Conservation (phyloP, 2,329 filamentous ascomycete species). For the Aspergillus melleus region DNA sequence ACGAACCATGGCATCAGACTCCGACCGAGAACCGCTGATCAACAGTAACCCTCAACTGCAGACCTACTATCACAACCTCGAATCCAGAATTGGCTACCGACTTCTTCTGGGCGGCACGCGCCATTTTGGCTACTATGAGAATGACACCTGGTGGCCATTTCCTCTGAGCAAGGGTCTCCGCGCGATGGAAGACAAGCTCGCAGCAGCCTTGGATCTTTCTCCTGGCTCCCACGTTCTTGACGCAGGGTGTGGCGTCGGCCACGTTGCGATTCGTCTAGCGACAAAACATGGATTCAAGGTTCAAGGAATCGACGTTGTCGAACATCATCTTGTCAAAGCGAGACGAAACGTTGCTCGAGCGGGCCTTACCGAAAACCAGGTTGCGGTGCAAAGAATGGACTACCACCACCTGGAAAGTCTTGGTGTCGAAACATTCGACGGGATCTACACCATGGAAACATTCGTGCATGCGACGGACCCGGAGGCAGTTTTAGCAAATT, state of each 20-base stretch:
- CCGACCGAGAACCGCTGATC: conserved; percentile 25
- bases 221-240: conserved; percentile 40
- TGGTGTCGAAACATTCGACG: conserved; percentile 45
- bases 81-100: conserved; percentile 39
- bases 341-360: conserved; percentile 38
- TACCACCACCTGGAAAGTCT: conserved; percentile 54
- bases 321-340: conserved; percentile 50
- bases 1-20: not conserved
- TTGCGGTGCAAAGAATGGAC: conserved; percentile 47
- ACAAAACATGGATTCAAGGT: conserved; percentile 40
- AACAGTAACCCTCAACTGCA: conserved; percentile 43
- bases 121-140: conserved; percentile 54
- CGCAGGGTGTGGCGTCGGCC: conserved; percentile 31
- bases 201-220: conserved; percentile 38
- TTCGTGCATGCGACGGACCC: conserved; percentile 56
- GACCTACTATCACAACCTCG: conserved; percentile 49
- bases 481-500: conserved; percentile 44
- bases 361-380: conserved; percentile 5
- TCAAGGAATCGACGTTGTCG: conserved; percentile 51
- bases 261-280: conserved; percentile 53
- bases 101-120: conserved; percentile 48
- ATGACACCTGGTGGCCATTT: conserved; percentile 51
- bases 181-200: conserved; percentile 53
- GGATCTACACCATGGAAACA: conserved; percentile 58
- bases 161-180: conserved; percentile 46